Evolutionary conservation across 2,329 filamentous ascomycete genomes (phyloP).

Genomic region (Cordyceps pruinosa): DNA sequence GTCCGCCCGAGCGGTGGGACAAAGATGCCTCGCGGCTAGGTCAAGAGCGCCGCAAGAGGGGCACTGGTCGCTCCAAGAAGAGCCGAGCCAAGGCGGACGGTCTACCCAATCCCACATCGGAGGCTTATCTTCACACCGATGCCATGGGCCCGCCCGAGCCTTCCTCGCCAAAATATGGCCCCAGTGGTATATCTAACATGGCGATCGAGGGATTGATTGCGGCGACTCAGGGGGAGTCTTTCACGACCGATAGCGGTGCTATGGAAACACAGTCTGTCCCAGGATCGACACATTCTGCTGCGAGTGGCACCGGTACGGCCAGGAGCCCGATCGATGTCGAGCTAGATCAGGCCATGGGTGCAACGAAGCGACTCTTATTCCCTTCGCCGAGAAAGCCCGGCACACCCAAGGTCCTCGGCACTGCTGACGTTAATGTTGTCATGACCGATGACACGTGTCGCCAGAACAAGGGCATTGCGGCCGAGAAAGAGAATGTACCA

Average conservation of each 20-base stretch:
- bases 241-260: constrained; percentile 16
- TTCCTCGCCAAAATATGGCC: constrained; percentile 24
- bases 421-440: constrained; percentile 47
- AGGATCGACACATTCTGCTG: constrained; percentile 47
- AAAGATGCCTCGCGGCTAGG: constrained; percentile 49
- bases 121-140: constrained; percentile 48
- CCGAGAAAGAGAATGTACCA: constrained; percentile 44
- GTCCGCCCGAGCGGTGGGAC: constrained; percentile 78
- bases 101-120: constrained; percentile 42
- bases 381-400: constrained; percentile 66
- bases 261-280: constrained; percentile 21
- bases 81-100: constrained; percentile 41
- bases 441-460: constrained; percentile 34
- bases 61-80: constrained; percentile 41
- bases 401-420: constrained; percentile 53
- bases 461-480: constrained; percentile 27
- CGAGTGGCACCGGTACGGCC: constrained; percentile 50
- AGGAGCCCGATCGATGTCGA: constrained; percentile 50
- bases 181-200: not conserved
- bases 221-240: constrained; percentile 9
- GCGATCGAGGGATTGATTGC: not conserved
- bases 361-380: constrained; percentile 65
- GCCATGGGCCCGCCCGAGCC: constrained; percentile 41
- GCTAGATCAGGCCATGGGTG: constrained; percentile 41
- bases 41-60: constrained; percentile 44